These are phyloP conservation scores for Colletotrichum chlorophyti DNA, from an alignment of 2,329 filamentous ascomycete species.

Conservation along the genomic window DNA sequence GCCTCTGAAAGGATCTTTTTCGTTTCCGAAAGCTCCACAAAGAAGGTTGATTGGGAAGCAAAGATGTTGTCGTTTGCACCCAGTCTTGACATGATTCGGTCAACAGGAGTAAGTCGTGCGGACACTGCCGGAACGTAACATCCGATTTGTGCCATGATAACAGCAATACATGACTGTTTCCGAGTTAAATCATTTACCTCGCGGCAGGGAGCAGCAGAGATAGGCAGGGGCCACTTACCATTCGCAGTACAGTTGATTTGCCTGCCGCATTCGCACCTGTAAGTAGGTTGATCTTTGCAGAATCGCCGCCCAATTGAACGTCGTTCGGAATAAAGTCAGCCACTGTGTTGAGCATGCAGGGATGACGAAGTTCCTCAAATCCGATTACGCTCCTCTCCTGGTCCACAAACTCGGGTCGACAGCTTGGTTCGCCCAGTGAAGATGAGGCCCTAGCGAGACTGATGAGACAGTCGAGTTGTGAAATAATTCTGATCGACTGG, in stretches of 20 bases:
- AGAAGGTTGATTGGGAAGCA: conserved; percentile 96
- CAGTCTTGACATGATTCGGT: conserved; percentile 97
- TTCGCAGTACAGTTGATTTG: conserved; percentile 94
- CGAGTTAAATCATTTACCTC: conserved; percentile 31
- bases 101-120: conserved; percentile 86
- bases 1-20: conserved; percentile 98
- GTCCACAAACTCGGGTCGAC: conserved; percentile 87
- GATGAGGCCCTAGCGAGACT: conserved; percentile 89
- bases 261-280: conserved; percentile 97
- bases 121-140: conserved; percentile 87
- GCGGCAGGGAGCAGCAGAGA: too few relatives aligned
- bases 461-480: conserved; percentile 93
- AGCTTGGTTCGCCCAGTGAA: conserved; percentile 84
- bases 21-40: conserved; percentile 95
- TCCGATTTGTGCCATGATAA: conserved; percentile 97
- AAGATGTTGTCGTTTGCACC: conserved; percentile 99
- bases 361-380: conserved; percentile 90
- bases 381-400: conserved; percentile 86
- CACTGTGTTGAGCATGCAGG: conserved; percentile 89
- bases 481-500: conserved; percentile 85
- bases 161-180: conserved; percentile 83
- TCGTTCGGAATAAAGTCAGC: conserved; percentile 98
- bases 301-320: conserved; percentile 81
- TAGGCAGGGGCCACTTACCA: conserved; percentile 76
- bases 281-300: conserved; percentile 85